Base-by-base conservation (phyloP, 1,284 basidiomycete species). In the Heimioporus punctisporus region DNA sequence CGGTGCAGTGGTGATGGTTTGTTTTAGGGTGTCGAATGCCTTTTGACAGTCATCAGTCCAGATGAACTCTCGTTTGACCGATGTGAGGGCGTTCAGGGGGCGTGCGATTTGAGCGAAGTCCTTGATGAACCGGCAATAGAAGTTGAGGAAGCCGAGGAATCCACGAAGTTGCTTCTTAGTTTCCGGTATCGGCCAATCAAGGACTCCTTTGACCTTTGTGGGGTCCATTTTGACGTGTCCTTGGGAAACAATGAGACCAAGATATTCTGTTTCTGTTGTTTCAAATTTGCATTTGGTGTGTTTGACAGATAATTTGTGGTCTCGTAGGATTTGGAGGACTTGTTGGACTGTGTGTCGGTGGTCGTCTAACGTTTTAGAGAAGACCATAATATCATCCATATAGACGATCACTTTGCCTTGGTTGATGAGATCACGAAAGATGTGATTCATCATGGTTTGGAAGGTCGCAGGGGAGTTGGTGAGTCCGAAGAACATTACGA, bases 81-180 rank as follows among this genome's bases (percentile, higher is more conserved):
- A 48, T 0, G 67, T 71, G 0, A 75, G 60, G 1, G 56, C 43
- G 37, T 59, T 54, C 0, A 82, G 56, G 0, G 31, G 50, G 2
- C 1, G 72, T 73, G 69, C 63, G 6, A 76, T 64, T 1, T 63
- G 48, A 0, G 74, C 63, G 50, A 72, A 81, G 10, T 68, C 53
- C 2, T 21, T 2, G 24, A 83, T 75, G 55, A 82, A 83, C 0
- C 64, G 50, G 0, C 71, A 47, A 47, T 81, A 83, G 59, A 75
- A 81, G 54, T 76, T 76, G 8, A 11, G 1, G 12, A 43, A 43
- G 5, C 24, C 24, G 9, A 43, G 42, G 25, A 43, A 43, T 5
- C 10, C 10, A 6, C 19, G 25, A 1, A 43, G 21, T 63, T 62
- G 48, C 1, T 46, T 68, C 0, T 12, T 7, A 11, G 25, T 34